Conservation (phyloP, 2,329 filamentous ascomycete genomes). For the Fusarium sulawesiense region DNA sequence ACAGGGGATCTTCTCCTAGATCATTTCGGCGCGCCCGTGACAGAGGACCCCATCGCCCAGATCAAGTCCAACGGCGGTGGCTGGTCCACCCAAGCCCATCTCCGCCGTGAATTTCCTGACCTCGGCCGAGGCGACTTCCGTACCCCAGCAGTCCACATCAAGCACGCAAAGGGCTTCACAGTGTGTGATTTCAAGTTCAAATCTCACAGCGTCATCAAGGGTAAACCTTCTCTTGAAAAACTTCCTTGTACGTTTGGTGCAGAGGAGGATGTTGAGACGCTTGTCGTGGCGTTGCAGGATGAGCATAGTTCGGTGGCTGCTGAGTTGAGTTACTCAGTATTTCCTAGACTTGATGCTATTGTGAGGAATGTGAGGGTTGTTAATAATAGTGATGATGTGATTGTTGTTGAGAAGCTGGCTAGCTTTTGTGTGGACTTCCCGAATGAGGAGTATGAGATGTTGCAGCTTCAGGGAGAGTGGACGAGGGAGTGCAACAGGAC, state of each 20-base stretch:
- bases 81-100: slow-evolving; percentile 64
- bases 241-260: slow-evolving; percentile 70
- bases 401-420: slow-evolving; percentile 67
- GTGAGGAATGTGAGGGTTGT: slow-evolving; percentile 70
- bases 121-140: slow-evolving; percentile 72
- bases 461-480: slow-evolving; percentile 73
- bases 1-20: slow-evolving; percentile 69
- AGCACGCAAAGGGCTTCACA: slow-evolving; percentile 68
- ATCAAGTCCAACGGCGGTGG: slow-evolving; percentile 55
- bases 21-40: slow-evolving; percentile 69
- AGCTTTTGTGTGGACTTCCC: slow-evolving; percentile 72
- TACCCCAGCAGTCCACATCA: slow-evolving; percentile 69
- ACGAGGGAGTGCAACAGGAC: slow-evolving; percentile 66
- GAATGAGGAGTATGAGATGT: slow-evolving; percentile 69
- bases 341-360: slow-evolving; percentile 70
- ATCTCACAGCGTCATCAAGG: slow-evolving; percentile 64
- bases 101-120: slow-evolving; percentile 72
- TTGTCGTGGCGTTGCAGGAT: slow-evolving; percentile 69
- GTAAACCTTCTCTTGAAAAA: slow-evolving; percentile 67
- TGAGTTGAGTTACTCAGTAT: slow-evolving; percentile 71
- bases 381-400: slow-evolving; percentile 65
- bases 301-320: slow-evolving; percentile 68
- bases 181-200: slow-evolving; percentile 69
- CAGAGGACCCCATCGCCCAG: slow-evolving; percentile 61
- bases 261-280: slow-evolving; percentile 66